Evolutionary conservation across 345 rosid genomes (phyloP).

Genomic region (Eucalyptus marginata): DNA sequence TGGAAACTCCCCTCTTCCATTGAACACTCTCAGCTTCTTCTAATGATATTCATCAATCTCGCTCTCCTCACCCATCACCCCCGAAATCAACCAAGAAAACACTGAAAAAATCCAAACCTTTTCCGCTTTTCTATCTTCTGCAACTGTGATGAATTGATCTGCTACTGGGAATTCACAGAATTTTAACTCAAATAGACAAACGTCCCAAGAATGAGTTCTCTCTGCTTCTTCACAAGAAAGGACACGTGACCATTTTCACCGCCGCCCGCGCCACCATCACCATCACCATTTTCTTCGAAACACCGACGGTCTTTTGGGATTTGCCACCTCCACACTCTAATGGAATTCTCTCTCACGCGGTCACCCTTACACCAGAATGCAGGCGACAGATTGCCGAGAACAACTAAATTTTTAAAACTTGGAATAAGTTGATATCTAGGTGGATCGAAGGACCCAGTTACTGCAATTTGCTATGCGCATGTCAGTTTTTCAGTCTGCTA

Average conservation of each 20-base stretch:
- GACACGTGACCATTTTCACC: neutral
- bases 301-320: neutral
- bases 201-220: neutral
- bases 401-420: neutral
- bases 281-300: neutral
- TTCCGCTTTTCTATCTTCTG: neutral
- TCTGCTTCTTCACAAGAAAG: neutral
- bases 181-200: neutral
- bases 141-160: neutral
- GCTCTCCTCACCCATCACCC: neutral
- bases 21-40: neutral
- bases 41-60: neutral
- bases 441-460: neutral
- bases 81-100: neutral
- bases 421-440: neutral
- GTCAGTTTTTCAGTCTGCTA: neutral
- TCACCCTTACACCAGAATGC: neutral
- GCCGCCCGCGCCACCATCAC: neutral
- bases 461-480: neutral
- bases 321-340: neutral
- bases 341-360: neutral
- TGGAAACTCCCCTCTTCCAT: slow-evolving; percentile 13
- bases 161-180: neutral
- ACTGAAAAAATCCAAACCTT: slow-evolving; percentile 1
- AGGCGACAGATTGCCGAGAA: neutral